phyloP scores from a whole-genome alignment of 2,329 filamentous ascomycete species.

The Cytospora leucostoma region DNA sequence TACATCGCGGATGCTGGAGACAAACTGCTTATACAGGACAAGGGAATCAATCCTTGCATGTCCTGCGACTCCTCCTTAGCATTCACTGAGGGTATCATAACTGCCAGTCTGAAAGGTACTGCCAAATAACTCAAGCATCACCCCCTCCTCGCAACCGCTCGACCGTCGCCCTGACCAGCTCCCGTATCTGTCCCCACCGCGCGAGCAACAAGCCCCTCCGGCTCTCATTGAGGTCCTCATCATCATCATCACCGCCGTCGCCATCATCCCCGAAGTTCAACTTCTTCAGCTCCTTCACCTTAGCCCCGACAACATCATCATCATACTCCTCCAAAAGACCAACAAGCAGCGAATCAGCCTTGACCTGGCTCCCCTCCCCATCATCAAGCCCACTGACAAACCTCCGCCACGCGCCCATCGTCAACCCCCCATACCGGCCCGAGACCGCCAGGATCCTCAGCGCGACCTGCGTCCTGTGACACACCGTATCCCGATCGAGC shows the following conservation, averaged over 20 bases:
- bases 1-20: too few relatives aligned
- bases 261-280: slow-evolving; percentile 34
- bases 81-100: slow-evolving; percentile 9
- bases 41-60: neutral
- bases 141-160: slow-evolving; percentile 32
- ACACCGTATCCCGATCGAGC: slow-evolving; percentile 52
- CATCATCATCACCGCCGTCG: slow-evolving; percentile 3
- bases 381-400: slow-evolving; percentile 51
- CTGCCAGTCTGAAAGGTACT: neutral
- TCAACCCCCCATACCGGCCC: slow-evolving; percentile 29
- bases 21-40: too few relatives aligned
- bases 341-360: slow-evolving; percentile 43
- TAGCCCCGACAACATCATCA: slow-evolving; percentile 35
- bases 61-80: neutral
- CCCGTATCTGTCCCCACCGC: slow-evolving; percentile 47
- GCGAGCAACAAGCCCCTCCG: slow-evolving; percentile 43
- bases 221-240: slow-evolving; percentile 28
- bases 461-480: slow-evolving; percentile 59
- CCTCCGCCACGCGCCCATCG: slow-evolving; percentile 44
- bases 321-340: slow-evolving; percentile 43
- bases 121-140: neutral
- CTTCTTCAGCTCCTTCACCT: slow-evolving; percentile 35
- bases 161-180: slow-evolving; percentile 42
- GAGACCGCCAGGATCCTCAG: slow-evolving; percentile 41
- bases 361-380: slow-evolving; percentile 44